A percentile compares a stretch with the other conserved stretches of the same genome.
Conservation (phyloP, 1,284 basidiomycete genomes). For the Trichosporon faecale region DNA sequence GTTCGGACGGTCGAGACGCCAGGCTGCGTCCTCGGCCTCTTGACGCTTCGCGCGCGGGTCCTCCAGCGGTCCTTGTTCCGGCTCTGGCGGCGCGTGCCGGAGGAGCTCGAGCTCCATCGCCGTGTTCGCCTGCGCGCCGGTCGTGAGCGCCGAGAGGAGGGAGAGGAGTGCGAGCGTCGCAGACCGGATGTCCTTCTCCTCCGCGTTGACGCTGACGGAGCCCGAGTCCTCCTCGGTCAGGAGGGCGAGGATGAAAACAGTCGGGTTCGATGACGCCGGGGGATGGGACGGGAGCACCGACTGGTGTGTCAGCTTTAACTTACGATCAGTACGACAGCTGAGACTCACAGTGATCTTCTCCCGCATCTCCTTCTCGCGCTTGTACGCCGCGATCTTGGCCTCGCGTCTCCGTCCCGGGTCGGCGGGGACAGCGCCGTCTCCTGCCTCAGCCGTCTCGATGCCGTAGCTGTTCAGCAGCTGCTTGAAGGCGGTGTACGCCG, state of each 20-base stretch:
- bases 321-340: background rate
- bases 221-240: constrained; percentile 30
- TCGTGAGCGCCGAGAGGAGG: constrained; percentile 68
- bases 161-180: constrained; percentile 67
- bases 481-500: constrained; percentile 61
- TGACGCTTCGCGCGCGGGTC: constrained; percentile 42
- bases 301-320: constrained; percentile 49
- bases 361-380: constrained; percentile 74
- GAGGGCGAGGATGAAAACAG: constrained; percentile 37
- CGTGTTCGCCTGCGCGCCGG: constrained; percentile 65
- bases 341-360: constrained; percentile 64
- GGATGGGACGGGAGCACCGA: constrained; percentile 57
- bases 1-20: constrained; percentile 65
- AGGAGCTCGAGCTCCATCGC: constrained; percentile 69
- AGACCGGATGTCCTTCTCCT: constrained; percentile 63
- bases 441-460: constrained; percentile 46
- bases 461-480: constrained; percentile 63
- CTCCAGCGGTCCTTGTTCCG: constrained; percentile 49
- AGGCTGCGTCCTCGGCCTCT: constrained; percentile 58
- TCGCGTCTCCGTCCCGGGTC: constrained; percentile 72
- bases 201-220: constrained; percentile 52
- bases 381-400: constrained; percentile 81
- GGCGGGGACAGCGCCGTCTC: constrained; percentile 53
- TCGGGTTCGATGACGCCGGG: constrained; percentile 44
- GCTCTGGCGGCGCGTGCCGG: constrained; percentile 19